Conservation (phyloP, 2,329 filamentous ascomycete species). For the Colletotrichum echinochloae region DNA sequence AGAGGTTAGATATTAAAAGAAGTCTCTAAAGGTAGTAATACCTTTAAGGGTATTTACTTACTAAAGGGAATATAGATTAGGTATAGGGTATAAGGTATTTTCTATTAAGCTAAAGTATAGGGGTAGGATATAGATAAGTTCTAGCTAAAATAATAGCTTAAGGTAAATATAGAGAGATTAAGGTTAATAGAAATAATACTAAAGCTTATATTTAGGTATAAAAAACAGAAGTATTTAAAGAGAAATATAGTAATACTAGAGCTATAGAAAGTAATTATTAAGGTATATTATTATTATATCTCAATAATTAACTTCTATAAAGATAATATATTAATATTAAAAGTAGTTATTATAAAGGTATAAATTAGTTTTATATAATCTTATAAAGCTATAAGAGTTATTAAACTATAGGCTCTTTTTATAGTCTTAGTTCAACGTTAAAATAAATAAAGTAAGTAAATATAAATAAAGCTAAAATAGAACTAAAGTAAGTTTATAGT, state of each 20-base stretch:
- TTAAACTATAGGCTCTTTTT: no score
- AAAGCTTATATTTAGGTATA: constrained; percentile 55
- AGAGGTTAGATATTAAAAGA: constrained; percentile 53
- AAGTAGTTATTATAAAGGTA: no score
- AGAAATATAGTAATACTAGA: constrained; percentile 54
- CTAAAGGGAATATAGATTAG: constrained; percentile 50
- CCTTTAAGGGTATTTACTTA: constrained; percentile 49
- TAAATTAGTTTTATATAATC: no score
- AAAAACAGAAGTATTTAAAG: constrained; percentile 54
- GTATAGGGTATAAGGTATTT: constrained; percentile 51
- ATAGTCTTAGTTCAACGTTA: no score
- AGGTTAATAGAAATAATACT: constrained; percentile 51
- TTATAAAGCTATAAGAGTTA: no score
- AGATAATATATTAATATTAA: no score
- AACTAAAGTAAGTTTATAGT: no score
- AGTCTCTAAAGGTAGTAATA: constrained; percentile 51
- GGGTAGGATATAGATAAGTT: constrained; percentile 28
- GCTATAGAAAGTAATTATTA: constrained; percentile 47
- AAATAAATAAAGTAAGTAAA: no score
- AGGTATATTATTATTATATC: no score
- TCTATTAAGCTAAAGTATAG: constrained; percentile 36
- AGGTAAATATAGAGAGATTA: constrained; percentile 45
- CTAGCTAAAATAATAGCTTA: constrained; percentile 37
- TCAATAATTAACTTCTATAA: no score
- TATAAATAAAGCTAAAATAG: no score